Conservation (phyloP, 805 yeast species). For the Sugiyamaella valdiviana region DNA sequence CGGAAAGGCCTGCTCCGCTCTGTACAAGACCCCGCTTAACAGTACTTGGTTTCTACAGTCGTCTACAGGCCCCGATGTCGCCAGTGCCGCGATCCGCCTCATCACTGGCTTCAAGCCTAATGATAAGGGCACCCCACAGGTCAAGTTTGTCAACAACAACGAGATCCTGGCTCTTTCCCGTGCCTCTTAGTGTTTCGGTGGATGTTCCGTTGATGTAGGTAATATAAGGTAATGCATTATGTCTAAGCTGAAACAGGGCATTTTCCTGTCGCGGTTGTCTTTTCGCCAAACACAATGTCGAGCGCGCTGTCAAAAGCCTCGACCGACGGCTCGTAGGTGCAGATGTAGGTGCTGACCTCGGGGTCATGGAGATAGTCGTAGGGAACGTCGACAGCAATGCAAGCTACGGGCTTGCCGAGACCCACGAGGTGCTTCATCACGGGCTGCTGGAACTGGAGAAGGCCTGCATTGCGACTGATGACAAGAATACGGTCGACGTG, state of each 20-base stretch:
- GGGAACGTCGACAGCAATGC: conserved; percentile 52
- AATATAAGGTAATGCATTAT: too few relatives aligned
- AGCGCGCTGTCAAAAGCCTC: conserved; percentile 42
- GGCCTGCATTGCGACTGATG: conserved; percentile 44
- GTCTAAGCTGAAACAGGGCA: conserved; percentile 2
- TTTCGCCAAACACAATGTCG: conserved; percentile 45
- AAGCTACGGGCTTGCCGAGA: conserved; percentile 44
- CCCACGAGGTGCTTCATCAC: conserved; percentile 50
- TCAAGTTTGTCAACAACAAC: background rate
- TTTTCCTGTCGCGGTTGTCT: conserved; percentile 2
- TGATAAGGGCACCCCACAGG: background rate
- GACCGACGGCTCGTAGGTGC: conserved; percentile 52
- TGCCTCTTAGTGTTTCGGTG: background rate
- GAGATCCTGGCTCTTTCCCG: background rate
- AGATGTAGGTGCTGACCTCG: conserved; percentile 43
- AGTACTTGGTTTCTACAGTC: background rate
- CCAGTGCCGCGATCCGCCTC: background rate
- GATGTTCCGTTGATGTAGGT: background rate
- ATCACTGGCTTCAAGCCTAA: background rate
- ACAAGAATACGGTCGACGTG: conserved; percentile 39
- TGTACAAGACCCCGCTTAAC: background rate
- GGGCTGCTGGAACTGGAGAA: conserved; percentile 52
- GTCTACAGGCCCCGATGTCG: conserved; percentile 4
- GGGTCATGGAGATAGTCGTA: conserved; percentile 44
- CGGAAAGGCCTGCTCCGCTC: background rate